These are phyloP conservation scores for Hylodesmum podocarpum DNA, from an alignment of 306 rosid species.

Conservation along the genomic window DNA sequence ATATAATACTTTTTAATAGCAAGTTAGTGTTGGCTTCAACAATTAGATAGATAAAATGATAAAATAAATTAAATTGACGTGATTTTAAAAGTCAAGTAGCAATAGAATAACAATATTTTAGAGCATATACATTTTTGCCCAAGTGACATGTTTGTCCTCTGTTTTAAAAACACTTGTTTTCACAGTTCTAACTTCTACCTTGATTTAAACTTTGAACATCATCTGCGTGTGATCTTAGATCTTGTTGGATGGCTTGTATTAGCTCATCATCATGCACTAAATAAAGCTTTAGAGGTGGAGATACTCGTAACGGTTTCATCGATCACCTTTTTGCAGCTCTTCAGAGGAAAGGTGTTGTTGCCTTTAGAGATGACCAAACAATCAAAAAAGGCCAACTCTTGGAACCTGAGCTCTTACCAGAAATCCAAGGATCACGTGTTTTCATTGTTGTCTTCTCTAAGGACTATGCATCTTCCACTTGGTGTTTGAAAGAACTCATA, in stretches of 20 bases:
- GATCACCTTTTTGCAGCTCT: constrained; percentile 20
- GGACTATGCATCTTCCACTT: constrained; percentile 25
- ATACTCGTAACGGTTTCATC: not conserved
- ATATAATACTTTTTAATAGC: no score
- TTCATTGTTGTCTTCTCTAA: constrained; percentile 14
- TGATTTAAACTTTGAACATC: no score
- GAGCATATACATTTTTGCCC: no score
- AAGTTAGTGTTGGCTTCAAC: no score
- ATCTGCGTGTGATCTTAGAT: no score
- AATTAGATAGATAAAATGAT: no score
- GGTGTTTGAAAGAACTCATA: constrained; percentile 35
- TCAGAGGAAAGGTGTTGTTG: not conserved
- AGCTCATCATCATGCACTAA: not conserved
- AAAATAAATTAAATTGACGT: no score
- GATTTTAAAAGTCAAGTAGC: no score
- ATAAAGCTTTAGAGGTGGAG: constrained; percentile 8
- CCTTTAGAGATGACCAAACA: not conserved
- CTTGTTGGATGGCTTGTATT: not conserved
- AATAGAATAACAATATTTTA: no score
- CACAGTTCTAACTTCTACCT: not conserved
- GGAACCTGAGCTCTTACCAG: not conserved
- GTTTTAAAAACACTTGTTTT: no score
- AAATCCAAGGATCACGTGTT: constrained; percentile 4
- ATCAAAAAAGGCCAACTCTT: constrained; percentile 10
- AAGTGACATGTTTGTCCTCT: no score